Base-by-base conservation (phyloP, 192 early-diverging fungal genomes). In the Coemansia sp. region DNA sequence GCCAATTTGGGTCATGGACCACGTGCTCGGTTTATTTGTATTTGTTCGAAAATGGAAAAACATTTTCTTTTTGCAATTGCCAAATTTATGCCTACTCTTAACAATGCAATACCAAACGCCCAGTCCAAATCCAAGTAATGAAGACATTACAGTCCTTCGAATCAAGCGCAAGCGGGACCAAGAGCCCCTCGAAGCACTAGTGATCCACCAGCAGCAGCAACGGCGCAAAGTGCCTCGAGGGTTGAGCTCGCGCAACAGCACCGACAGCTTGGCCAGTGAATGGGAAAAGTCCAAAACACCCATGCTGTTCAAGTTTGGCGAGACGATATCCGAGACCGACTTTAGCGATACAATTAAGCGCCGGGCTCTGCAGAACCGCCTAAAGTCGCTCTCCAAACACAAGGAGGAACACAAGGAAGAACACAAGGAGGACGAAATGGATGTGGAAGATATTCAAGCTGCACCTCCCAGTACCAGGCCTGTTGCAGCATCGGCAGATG, bases 131-230 rank as follows among this genome's bases (percentile, higher is more conserved):
- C 45, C 10, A 43, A 21, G 35, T 11, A 57, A 25, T 47, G 54
- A 56, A 14, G 54, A 65, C 29, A 65, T 85, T 12, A 89, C 89
- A 8, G 86, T 91, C 37, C 71, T 91, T n/a, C 83, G 90, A 5
- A 86, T 91, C 63, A 91, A 91, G 70, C 86, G 90, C n/a, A 89
- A 87, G 60, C 85, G 90, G 32, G 81, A 70, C 54, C 88, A 89
- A 45, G 88, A 91, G 60, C 90, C 90, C 8, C 69, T 90, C 3
- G 88, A 90, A 25, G 88, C 88, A 1, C 77, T 91, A 27, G 58
- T 75, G 1, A 52, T 80, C 23, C 67, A 70, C n/a, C 67, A 70
- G 21, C 63, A 62, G 12, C 37, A 55, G 32, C 56, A 54, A 24
- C 41, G 47, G 43, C 22, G 49, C 22, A 65, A 65, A 49, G 21